A percentile compares a stretch with the other conserved stretches of the same genome.
Evolutionary conservation across 2,329 filamentous ascomycete species (phyloP).

Genomic region (Trichoderma lentiforme): DNA sequence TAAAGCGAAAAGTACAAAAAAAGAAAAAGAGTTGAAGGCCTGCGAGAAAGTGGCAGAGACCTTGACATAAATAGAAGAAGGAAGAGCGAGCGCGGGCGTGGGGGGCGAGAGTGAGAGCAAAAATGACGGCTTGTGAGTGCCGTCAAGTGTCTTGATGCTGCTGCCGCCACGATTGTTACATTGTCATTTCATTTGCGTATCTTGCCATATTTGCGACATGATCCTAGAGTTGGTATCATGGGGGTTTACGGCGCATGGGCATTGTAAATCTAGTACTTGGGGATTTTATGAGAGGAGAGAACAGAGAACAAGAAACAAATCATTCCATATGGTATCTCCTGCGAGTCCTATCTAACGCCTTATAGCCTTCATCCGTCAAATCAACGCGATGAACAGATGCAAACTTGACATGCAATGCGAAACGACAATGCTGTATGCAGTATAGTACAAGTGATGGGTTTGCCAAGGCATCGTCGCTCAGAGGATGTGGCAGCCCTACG

Average conservation of each 20-base stretch:
- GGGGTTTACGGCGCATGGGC: conserved; percentile 30
- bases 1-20: neutral
- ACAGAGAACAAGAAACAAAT: conserved; percentile 6
- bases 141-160: neutral
- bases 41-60: neutral
- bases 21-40: neutral
- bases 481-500: conserved; percentile 29
- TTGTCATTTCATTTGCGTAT: neutral
- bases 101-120: neutral
- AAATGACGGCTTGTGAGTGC: neutral
- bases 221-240: conserved; percentile 22
- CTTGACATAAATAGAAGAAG: neutral
- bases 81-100: neutral
- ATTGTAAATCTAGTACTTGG: conserved; percentile 18
- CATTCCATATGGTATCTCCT: conserved; percentile 22
- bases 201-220: neutral
- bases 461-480: neutral
- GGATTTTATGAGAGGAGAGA: neutral
- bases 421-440: neutral
- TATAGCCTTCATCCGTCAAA: conserved; percentile 22
- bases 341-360: conserved; percentile 29
- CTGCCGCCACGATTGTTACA: neutral
- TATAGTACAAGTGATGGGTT: neutral
- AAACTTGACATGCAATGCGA: conserved; percentile 10
- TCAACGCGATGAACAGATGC: conserved; percentile 5